Base-by-base conservation (phyloP, 1,284 basidiomycete species). In the Pholiota adiposa region DNA sequence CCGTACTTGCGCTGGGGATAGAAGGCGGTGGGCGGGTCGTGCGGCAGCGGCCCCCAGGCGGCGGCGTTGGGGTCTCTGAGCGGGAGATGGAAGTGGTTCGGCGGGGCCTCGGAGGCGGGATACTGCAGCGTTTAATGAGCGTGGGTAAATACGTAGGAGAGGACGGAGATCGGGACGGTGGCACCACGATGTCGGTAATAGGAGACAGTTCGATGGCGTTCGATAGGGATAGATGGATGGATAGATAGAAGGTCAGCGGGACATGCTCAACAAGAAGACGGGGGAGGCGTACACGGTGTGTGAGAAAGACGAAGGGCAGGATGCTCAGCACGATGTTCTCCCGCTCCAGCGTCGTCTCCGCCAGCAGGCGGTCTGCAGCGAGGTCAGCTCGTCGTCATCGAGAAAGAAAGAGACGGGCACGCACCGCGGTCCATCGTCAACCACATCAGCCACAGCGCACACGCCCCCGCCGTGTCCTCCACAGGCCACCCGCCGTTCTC, bases 381-480 rank as follows among this genome's bases (percentile, higher is more conserved):
- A 51, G 43, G 41, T 44, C 5, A 38, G 36, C 16, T 49, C 50
- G 43, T 9, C 55, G 36, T 27, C 56, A 21, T 19, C 1, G 18
- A 44, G 12, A 56, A 23, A 43, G 36, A n/a, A 11, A 31, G 19
- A 49, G 43, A 16, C 23, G 6, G 3, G 18, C 18, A 65, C 70
- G 56, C 51, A 85, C 84, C 77, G 67, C 73, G 68, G 1, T 83
- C 82, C 16, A 79, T 81, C 23, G 81, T 80, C 66, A 86, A 78
- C 87, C 87, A 90, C 58, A 86, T 69, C 0, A 87, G 52, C 86
- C 86, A 90, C n/a, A 90, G 64, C 0, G 82, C 84, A 44, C 85
- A 80, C 0, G 84, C 73, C 63, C 83, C 86, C 23, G 73, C 52
- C 4, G 72, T 66, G 53, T 68, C 81, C 48, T 88, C 85, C 0